Percentiles rank a stretch among this genome's conserved stretches.
Conservation (phyloP, 169 alveolate genomes). For the Nephromyces sp. region DNA sequence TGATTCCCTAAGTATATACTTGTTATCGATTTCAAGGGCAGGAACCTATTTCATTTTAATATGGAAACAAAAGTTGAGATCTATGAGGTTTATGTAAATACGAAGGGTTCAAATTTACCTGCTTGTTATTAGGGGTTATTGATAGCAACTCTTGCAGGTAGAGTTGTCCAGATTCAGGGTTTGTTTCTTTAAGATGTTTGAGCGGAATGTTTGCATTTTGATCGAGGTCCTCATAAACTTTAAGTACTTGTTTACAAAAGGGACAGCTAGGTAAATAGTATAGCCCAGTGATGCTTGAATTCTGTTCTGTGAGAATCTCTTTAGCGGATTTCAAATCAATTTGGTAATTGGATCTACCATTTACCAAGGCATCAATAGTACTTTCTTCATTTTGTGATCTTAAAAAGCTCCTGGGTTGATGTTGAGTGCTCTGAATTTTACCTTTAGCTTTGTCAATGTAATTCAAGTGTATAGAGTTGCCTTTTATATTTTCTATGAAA, state of each 20-base stretch:
- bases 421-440: too few species aligned
- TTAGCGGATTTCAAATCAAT: neutral
- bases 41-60: neutral
- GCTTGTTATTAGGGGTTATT: neutral
- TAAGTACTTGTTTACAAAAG: neutral
- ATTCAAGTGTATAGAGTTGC: too few species aligned
- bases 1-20: neutral
- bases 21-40: neutral
- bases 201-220: too few species aligned
- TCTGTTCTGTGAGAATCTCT: neutral
- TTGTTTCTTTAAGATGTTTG: too few species aligned
- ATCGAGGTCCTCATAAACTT: too few species aligned
- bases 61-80: neutral
- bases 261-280: neutral
- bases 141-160: neutral
- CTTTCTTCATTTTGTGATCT: too few species aligned
- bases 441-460: too few species aligned
- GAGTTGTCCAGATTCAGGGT: too few species aligned
- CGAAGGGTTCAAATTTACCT: neutral
- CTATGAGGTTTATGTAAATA: neutral
- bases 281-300: neutral
- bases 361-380: too few species aligned
- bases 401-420: too few species aligned
- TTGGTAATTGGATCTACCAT: too few species aligned
- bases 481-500: too few species aligned